A percentile compares a stretch with the other conserved stretches of the same genome.
Conservation (phyloP, 129 eudicot genomes). For the Chrysanthemum seticuspe region DNA sequence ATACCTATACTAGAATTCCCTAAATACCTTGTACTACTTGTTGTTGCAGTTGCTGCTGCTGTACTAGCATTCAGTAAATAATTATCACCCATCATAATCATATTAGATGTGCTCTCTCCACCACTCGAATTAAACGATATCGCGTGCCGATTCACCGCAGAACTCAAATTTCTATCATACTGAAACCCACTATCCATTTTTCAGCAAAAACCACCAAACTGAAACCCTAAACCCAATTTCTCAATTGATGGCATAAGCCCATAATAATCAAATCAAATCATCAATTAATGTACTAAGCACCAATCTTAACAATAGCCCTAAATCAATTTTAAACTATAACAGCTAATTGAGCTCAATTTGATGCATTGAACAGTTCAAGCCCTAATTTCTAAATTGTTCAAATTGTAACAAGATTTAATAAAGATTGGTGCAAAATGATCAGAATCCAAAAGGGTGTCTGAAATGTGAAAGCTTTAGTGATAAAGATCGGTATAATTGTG, state of each 20-base stretch:
- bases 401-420: constrained; percentile 15
- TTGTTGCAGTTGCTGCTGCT: neutral
- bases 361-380: constrained; percentile 9
- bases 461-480: constrained; percentile 24
- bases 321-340: neutral
- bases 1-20: constrained; percentile 37
- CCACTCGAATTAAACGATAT: constrained; percentile 52
- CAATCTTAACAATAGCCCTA: constrained; percentile 1
- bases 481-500: constrained; percentile 17
- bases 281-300: constrained; percentile 9
- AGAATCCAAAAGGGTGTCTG: constrained; percentile 22
- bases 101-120: constrained; percentile 41
- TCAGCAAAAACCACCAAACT: constrained; percentile 6
- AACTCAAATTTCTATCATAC: constrained; percentile 28
- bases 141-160: constrained; percentile 40
- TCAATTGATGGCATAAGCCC: constrained; percentile 7
- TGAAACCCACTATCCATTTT: constrained; percentile 45
- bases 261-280: constrained; percentile 24
- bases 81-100: constrained; percentile 51
- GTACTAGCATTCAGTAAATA: constrained; percentile 20
- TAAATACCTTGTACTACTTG: constrained; percentile 28
- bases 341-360: constrained; percentile 1
- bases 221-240: constrained; percentile 26
- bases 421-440: constrained; percentile 2
- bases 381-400: constrained; percentile 18